A percentile compares a stretch with the other conserved stretches of the same genome.
These are phyloP conservation scores for Ophioceras dolichostomum DNA, from an alignment of 2,329 filamentous ascomycete genomes.

Conservation along the genomic window DNA sequence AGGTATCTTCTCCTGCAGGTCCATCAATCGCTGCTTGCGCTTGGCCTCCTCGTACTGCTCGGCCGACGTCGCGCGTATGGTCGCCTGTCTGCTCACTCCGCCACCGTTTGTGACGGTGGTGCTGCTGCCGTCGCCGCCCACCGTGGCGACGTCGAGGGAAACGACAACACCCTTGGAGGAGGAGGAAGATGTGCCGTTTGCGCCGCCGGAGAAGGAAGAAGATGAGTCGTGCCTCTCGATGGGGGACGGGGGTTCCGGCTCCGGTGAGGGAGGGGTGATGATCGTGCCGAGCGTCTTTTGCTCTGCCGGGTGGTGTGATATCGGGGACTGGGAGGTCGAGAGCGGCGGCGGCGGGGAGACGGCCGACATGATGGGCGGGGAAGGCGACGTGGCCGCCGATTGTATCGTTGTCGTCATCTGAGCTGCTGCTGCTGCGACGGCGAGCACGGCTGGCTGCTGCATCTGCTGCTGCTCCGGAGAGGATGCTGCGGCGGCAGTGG, in stretches of 20 bases:
- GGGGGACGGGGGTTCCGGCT: background rate
- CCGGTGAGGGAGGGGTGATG: background rate
- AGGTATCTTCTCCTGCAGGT: constrained; percentile 43
- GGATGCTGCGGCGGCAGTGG: background rate
- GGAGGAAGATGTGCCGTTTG: background rate
- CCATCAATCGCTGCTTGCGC: constrained; percentile 27
- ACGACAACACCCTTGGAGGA: background rate
- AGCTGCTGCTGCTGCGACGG: constrained; percentile 4
- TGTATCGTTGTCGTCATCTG: background rate
- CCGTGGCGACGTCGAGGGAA: constrained; percentile 24
- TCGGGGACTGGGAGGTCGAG: background rate
- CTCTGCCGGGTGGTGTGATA: background rate
- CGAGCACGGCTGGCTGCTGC: constrained; percentile 1
- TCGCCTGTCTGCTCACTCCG: constrained; percentile 11
- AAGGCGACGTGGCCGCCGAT: background rate
- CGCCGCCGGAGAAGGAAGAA: background rate
- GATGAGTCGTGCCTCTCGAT: background rate
- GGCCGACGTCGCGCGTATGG: constrained; percentile 15
- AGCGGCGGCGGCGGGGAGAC: background rate
- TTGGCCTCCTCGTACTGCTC: constrained; percentile 28
- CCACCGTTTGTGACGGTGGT: constrained; percentile 5
- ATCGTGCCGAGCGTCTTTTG: background rate
- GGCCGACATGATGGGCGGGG: background rate
- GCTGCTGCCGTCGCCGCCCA: constrained; percentile 5
- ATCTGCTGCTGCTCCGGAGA: background rate